A percentile compares a stretch with the other conserved stretches of the same genome.
Evolutionary conservation across 169 alveolate genomes (phyloP).

Genomic region (Plasmodium fragile): DNA sequence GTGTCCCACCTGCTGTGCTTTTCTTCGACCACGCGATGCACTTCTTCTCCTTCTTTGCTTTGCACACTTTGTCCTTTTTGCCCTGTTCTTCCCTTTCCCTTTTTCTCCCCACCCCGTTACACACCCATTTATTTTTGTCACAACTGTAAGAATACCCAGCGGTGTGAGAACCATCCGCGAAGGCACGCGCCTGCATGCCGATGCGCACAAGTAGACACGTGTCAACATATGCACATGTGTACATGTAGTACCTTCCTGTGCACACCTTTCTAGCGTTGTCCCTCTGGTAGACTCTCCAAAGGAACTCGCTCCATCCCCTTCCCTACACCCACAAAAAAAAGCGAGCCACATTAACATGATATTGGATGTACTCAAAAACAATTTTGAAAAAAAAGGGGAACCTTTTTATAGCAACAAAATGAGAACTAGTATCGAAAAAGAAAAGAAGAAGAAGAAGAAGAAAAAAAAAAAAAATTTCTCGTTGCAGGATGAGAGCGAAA

Average conservation of each 20-base stretch:
- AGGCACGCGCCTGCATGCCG: neutral
- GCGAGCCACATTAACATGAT: conserved; percentile 32
- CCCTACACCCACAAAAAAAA: neutral
- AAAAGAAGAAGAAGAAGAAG: conserved; percentile 29
- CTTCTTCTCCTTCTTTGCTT: neutral
- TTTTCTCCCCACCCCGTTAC: neutral
- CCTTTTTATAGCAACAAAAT: conserved; percentile 46
- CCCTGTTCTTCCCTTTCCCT: neutral
- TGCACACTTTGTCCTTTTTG: neutral
- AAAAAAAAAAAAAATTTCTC: conserved; percentile 10
- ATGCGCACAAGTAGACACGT: neutral
- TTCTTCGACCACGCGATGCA: neutral
- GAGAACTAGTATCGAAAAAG: conserved; percentile 18
- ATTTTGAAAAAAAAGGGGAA: conserved; percentile 62
- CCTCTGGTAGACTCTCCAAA: neutral
- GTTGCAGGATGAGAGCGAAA: conserved; percentile 53
- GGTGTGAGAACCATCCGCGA: neutral
- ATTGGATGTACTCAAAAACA: conserved; percentile 54
- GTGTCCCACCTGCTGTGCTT: neutral
- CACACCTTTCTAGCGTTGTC: neutral
- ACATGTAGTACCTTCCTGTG: neutral
- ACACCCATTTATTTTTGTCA: conserved; percentile 14
- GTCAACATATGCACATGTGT: neutral
- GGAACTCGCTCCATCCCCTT: conserved; percentile 5
- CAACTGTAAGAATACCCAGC: neutral